Percentiles rank a stretch among this genome's conserved stretches.
phyloP scores from a whole-genome alignment of 257 asterid species.

The Penstemon barbatus region DNA sequence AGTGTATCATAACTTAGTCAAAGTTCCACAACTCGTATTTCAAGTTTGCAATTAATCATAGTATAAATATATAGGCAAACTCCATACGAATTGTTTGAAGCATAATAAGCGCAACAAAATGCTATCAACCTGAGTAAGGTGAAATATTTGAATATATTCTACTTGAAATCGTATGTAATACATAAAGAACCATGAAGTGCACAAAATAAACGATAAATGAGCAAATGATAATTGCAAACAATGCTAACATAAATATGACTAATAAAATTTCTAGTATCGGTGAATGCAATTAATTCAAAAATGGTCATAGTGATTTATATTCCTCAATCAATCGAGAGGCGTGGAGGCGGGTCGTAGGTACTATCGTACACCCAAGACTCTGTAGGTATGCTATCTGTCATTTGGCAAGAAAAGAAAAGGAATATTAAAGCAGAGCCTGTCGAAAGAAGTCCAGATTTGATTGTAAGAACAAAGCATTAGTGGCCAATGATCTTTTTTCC shows the following conservation, averaged over 20 bases:
- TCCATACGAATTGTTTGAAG: no score
- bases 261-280: background rate
- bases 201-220: no score
- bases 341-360: conserved; percentile 88
- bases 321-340: conserved; percentile 94
- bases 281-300: background rate
- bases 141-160: no score
- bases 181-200: background rate
- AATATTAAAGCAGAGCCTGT: background rate
- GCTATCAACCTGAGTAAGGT: no score
- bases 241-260: background rate
- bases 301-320: conserved; percentile 63
- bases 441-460: background rate
- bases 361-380: conserved; percentile 78
- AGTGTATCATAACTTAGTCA: no score
- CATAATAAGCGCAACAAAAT: no score
- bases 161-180: no score
- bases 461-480: background rate
- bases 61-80: no score
- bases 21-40: no score
- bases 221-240: background rate
- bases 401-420: background rate
- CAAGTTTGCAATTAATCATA: no score
- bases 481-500: background rate
- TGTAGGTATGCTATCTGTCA: conserved; percentile 76